Base-by-base conservation (phyloP, 2,329 filamentous ascomycete genomes). In the Corniculantispora saksenae region DNA sequence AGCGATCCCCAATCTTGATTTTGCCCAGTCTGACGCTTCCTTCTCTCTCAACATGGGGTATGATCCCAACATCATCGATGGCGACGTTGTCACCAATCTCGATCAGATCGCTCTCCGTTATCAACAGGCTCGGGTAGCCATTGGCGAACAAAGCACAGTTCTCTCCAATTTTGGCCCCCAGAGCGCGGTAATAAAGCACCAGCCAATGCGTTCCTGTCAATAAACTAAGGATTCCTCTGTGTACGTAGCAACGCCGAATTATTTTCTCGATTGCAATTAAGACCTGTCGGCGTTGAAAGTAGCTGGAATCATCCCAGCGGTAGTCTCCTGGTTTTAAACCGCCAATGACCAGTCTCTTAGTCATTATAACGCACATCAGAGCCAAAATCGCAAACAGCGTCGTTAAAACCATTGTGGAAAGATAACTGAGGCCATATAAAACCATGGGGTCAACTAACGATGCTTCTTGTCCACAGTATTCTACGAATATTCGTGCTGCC, bases 91-190 rank as follows among this genome's bases (percentile, higher is more conserved):
- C 80, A 2, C 84, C 84, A 2, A 86, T 73, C 0, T 77, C 82
- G 17, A 87, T 75, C 8, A 87, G 77, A 64, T 87, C 85, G 1
- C 84, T 84, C 73, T 87, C 84, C 0, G 85, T 87, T 68, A 87
- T 84, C 71, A 84, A 79, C 19, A 86, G 74, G 43, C 78, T 82
- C 1, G 84, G 83, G 6, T 75, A 70, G 0, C 85, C 85, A 47
- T 82, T 84, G 1, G 83, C 82, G 61, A 86, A 86, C 7, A 87
- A 75, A 0, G 84, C 82, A 65, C 83, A 86, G 73, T 87, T 81
- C 27, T 79, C 78, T 6, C 84, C 84, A 54, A 87, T 85, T 0
- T 74, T 78, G 3, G 84, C 84, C 19, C 85, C 84, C 25, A 87
- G 72, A 0, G 80, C 77, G 8, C 82, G 79, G 74, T 86, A 86